phyloP scores from a whole-genome alignment of 148 eudicot genomes.

The Vaccinium corymbosum region DNA sequence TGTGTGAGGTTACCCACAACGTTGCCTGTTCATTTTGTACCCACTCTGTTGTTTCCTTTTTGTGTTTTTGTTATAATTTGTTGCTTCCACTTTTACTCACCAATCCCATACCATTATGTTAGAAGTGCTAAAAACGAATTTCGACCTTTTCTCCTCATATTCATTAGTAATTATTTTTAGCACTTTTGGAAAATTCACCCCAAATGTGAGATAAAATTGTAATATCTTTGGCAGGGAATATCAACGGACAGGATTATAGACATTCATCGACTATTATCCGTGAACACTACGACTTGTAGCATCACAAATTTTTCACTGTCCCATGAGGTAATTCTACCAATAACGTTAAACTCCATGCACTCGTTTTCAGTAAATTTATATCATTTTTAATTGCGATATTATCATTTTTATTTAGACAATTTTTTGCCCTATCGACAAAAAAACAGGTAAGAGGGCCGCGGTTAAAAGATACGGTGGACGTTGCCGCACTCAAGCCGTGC shows the following conservation, averaged over 20 bases:
- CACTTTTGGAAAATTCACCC: too few relatives aligned
- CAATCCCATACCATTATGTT: background rate
- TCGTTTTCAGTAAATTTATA: background rate
- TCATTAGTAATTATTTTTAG: too few relatives aligned
- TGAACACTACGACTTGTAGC: slow-evolving; percentile 65
- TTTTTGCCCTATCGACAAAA: background rate
- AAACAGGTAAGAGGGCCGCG: slow-evolving; percentile 83
- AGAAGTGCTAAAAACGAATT: too few relatives aligned
- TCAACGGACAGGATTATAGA: slow-evolving; percentile 92
- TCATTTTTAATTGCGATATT: background rate
- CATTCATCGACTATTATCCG: slow-evolving; percentile 68
- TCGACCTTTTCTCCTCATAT: too few relatives aligned
- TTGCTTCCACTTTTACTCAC: background rate
- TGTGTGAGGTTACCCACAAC: background rate
- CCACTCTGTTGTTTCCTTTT: background rate
- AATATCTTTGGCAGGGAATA: slow-evolving; percentile 61
- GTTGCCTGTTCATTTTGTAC: background rate
- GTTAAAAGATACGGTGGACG: slow-evolving; percentile 82
- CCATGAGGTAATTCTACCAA: slow-evolving; percentile 67
- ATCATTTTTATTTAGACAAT: background rate
- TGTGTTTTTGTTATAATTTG: background rate
- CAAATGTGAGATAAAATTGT: background rate
- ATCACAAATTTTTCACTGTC: slow-evolving; percentile 78
- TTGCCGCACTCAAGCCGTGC: slow-evolving; percentile 88
- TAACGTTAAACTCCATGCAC: background rate